A percentile compares a stretch with the other conserved stretches of the same genome.
Evolutionary conservation across 192 early-diverging fungal species (phyloP).

Genomic region (Thamnidium elegans): DNA sequence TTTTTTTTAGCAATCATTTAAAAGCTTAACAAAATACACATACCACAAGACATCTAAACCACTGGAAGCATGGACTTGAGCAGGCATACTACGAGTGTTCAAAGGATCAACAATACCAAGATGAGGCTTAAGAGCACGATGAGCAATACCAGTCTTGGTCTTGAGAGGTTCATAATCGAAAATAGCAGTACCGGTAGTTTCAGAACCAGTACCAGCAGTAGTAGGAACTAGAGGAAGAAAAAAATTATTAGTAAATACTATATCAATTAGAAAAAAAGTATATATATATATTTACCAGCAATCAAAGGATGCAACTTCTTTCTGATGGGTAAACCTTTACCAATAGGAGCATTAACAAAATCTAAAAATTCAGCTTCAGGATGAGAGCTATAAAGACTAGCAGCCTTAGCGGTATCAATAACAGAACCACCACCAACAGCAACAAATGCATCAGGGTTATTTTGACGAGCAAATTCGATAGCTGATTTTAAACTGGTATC

Average conservation of each 20-base stretch:
- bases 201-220: slow-evolving; percentile 72
- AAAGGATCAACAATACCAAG: slow-evolving; percentile 86
- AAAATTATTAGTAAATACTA: background rate
- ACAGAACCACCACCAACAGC: slow-evolving; percentile 91
- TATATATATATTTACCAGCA: slow-evolving; percentile 48
- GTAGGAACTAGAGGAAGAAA: slow-evolving; percentile 33
- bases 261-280: background rate
- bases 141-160: slow-evolving; percentile 90
- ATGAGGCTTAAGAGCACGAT: slow-evolving; percentile 77
- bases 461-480: slow-evolving; percentile 71
- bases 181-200: slow-evolving; percentile 92
- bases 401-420: slow-evolving; percentile 90
- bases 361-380: slow-evolving; percentile 83
- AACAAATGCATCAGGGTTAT: slow-evolving; percentile 79
- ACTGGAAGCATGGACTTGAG: slow-evolving; percentile 78
- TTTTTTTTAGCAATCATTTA: too few species aligned
- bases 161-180: slow-evolving; percentile 82
- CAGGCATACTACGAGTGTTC: slow-evolving; percentile 84
- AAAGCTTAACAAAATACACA: background rate
- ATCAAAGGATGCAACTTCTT: slow-evolving; percentile 77
- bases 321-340: slow-evolving; percentile 74
- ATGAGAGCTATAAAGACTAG: slow-evolving; percentile 81
- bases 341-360: slow-evolving; percentile 92
- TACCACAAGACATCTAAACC: slow-evolving; percentile 83
- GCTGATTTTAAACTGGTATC: slow-evolving; percentile 80